Percentiles rank a stretch among this genome's conserved stretches.
phyloP scores from a whole-genome alignment of 2,329 filamentous ascomycete species.

The Metarhizium album region DNA sequence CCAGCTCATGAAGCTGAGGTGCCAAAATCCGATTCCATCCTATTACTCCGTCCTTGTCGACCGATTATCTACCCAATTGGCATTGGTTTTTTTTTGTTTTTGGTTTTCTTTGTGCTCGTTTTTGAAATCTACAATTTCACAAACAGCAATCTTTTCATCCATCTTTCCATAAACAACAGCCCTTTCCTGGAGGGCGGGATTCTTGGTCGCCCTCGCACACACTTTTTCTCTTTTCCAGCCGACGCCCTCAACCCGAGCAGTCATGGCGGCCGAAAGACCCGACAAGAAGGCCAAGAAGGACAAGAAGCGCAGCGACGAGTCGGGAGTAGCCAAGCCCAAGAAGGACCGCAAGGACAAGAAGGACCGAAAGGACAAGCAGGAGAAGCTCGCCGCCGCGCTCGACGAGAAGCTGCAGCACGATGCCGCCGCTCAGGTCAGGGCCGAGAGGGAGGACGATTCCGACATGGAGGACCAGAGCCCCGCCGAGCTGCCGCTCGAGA shows the following conservation, averaged over 20 bases:
- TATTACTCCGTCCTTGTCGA: no score
- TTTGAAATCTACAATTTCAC: background rate
- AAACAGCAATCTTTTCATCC: background rate
- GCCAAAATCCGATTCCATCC: background rate
- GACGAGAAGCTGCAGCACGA: conserved; percentile 54
- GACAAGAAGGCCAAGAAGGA: conserved; percentile 48
- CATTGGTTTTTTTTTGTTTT: background rate
- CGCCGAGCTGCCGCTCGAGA: conserved; percentile 31
- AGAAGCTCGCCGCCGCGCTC: conserved; percentile 56
- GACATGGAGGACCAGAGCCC: conserved; percentile 35
- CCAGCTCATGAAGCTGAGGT: conserved; percentile 11
- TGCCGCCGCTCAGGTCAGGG: conserved; percentile 30
- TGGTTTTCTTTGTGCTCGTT: background rate
- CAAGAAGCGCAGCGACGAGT: conserved; percentile 46
- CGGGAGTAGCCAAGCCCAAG: conserved; percentile 42
- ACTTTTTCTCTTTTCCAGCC: background rate
- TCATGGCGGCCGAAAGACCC: conserved; percentile 37
- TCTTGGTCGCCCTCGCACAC: background rate
- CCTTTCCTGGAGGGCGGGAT: no score
- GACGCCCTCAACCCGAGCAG: conserved; percentile 10
- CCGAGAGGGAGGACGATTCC: conserved; percentile 31
- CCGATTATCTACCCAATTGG: conserved; percentile 11
- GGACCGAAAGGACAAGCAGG: conserved; percentile 63
- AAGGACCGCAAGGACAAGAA: conserved; percentile 53
- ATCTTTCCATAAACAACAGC: conserved; percentile 6